phyloP scores from a whole-genome alignment of 1,284 basidiomycete genomes.

The Schizopora paradoxa region DNA sequence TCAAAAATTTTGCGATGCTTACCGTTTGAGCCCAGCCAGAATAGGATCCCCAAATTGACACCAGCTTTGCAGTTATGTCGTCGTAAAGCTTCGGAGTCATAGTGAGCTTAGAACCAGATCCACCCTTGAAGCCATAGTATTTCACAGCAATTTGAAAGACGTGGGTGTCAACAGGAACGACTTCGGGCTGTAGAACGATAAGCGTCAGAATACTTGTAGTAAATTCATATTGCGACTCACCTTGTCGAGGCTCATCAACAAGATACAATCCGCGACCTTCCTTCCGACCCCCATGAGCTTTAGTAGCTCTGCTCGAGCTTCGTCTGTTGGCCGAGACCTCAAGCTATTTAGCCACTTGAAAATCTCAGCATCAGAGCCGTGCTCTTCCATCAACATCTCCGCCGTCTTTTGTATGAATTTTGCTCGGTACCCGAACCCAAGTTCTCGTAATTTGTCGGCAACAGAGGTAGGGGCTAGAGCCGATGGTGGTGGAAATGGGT shows the following conservation, averaged over 20 bases:
- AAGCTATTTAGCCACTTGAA: conserved; percentile 59
- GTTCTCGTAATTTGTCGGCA: conserved; percentile 60
- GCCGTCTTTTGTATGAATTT: conserved; percentile 85
- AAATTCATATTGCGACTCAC: conserved; percentile 33
- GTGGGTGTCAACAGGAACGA: conserved; percentile 91
- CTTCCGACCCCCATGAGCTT: conserved; percentile 88
- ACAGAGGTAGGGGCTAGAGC: conserved; percentile 60
- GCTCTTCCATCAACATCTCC: conserved; percentile 63
- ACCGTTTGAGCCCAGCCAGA: conserved; percentile 94
- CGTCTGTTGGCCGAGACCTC: conserved; percentile 45
- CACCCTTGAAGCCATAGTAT: conserved; percentile 67
- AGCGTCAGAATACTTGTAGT: conserved; percentile 12
- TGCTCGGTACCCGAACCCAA: conserved; percentile 97
- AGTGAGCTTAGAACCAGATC: conserved; percentile 37
- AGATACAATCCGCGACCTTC: conserved; percentile 93
- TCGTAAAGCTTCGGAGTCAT: conserved; percentile 81
- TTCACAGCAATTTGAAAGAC: conserved; percentile 83
- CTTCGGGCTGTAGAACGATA: conserved; percentile 52
- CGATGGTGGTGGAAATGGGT: conserved; percentile 83
- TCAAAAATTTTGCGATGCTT: conserved; percentile 12
- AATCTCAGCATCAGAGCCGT: conserved; percentile 42
- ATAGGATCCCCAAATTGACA: conserved; percentile 71
- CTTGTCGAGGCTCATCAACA: conserved; percentile 95
- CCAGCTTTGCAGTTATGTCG: conserved; percentile 63
- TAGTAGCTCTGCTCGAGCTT: conserved; percentile 72